Conservation (phyloP, 768 basidiomycete genomes). For the Mycena amicta region DNA sequence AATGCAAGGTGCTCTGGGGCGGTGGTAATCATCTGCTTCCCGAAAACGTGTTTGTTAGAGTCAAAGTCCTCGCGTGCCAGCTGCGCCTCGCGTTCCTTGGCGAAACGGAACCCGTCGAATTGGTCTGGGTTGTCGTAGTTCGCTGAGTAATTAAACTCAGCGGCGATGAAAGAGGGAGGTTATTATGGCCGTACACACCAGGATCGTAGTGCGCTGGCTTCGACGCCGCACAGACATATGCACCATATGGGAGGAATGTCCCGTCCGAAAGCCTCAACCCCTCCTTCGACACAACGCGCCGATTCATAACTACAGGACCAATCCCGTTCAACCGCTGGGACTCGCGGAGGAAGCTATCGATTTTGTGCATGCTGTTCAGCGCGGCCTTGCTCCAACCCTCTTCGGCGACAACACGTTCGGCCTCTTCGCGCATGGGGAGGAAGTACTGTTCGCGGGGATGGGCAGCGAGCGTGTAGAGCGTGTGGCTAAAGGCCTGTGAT, state of each 20-base stretch:
- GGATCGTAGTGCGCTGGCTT: constrained; percentile 27
- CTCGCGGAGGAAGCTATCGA: constrained; percentile 26
- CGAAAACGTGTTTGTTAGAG: constrained; percentile 7
- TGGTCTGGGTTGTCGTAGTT: constrained; percentile 36
- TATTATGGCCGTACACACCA: not conserved
- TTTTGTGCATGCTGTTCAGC: constrained; percentile 33
- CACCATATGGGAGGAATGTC: constrained; percentile 32
- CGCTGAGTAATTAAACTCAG: constrained; percentile 7
- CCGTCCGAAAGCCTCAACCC: constrained; percentile 40
- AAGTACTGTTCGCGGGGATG: constrained; percentile 32
- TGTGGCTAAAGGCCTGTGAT: constrained; percentile 37
- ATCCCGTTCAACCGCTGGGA: constrained; percentile 27
- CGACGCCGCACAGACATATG: constrained; percentile 26
- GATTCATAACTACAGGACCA: constrained; percentile 28
- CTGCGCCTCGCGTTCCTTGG: constrained; percentile 33
- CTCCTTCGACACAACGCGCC: constrained; percentile 26
- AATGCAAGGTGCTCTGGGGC: too few species aligned
- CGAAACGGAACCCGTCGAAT: constrained; percentile 56
- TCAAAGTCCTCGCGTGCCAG: not conserved
- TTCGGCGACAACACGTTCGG: constrained; percentile 25
- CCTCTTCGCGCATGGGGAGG: constrained; percentile 33
- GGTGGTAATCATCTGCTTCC: too few species aligned
- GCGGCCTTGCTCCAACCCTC: constrained; percentile 38
- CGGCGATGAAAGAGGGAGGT: not conserved
- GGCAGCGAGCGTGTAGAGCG: constrained; percentile 38